Evolutionary conservation across 495 filamentous ascomycete species (phyloP), one percentile per base, ranked within the genome.

Genomic region (Aspergillus haitiensis): DNA sequence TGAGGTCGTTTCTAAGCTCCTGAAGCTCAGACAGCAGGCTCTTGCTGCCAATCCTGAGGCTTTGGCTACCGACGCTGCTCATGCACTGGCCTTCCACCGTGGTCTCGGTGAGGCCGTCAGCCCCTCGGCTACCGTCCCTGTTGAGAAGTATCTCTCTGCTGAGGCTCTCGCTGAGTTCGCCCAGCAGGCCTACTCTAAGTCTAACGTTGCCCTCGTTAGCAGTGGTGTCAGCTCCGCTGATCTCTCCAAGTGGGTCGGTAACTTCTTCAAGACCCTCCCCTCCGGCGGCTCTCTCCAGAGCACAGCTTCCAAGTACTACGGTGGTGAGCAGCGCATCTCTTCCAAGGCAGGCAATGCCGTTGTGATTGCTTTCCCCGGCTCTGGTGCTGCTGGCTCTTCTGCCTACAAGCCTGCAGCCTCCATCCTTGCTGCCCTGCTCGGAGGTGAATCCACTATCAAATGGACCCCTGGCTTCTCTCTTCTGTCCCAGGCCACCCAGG

Each of bases 391-490:
- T 67, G 85, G 79, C 36, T 71, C 87, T 52, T 81, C 86, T 60
- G 79, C 81, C 52, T 93, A 87, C 82, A 92, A 96, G 81, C 88
- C 93, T 58, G 95, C 97, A 80, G 84, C 88, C 65, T 84, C 86
- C 57, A 92, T 99, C 60, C 86, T 99, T 27, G 85, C 90, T 59
- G 88, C 91, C 51, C 86, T 99, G 7, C 87, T 99, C 33, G 94
- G 94, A 67, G 94, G 95, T 44, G 77, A 92, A 74, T 87, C 91
- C 60, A 86, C 77, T 73, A 93, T 97, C 81, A 98, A 98, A 80
- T 98, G 94, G 94, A 88, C 88, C 31, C 81, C 91, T 55, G 95
- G 94, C 55, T 97, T 96, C 80, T 93, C 89, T 11, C 79, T 97
- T 46, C 84, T 99, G 45, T 82, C 88, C 57, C 90, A 95, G 78